These are phyloP conservation scores for Pistacia vera DNA, from an alignment of 345 rosid genomes.

Conservation along the genomic window DNA sequence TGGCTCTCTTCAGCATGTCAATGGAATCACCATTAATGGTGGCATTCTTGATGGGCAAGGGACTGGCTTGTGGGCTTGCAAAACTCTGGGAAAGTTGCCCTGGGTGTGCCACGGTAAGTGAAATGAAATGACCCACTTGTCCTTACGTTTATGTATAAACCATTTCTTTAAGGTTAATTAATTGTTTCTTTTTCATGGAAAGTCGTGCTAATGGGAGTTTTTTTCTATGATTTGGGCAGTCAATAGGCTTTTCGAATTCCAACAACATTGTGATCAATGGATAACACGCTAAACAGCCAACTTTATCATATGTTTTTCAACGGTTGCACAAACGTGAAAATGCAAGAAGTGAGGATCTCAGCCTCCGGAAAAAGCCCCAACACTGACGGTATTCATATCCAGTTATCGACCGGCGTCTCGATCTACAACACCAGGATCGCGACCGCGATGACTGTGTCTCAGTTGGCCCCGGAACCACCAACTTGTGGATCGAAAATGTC, in stretches of 20 bases:
- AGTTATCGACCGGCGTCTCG: conserved; percentile 48
- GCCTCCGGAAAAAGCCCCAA: conserved; percentile 69
- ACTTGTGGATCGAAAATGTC: conserved; percentile 48
- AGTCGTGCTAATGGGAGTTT: background rate
- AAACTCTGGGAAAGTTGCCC: conserved; percentile 56
- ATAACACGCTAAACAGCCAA: conserved; percentile 62
- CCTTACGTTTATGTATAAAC: too few species aligned
- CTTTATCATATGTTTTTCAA: conserved; percentile 57
- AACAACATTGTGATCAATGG: conserved; percentile 51
- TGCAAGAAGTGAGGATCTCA: conserved; percentile 40
- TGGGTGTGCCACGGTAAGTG: conserved; percentile 56
- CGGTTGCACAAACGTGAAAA: conserved; percentile 49
- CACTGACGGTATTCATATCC: conserved; percentile 79
- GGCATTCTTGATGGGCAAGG: conserved; percentile 67
- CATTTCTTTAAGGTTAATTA: too few species aligned
- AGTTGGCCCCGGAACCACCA: conserved; percentile 59
- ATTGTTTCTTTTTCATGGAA: background rate
- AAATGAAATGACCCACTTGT: too few species aligned
- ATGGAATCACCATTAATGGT: conserved; percentile 53
- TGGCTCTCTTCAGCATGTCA: conserved; percentile 60
- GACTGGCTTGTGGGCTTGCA: conserved; percentile 64
- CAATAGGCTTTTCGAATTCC: conserved; percentile 48
- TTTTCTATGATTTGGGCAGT: conserved; percentile 36
- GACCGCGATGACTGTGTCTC: conserved; percentile 84
- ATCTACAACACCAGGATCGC: conserved; percentile 54